Percentiles rank a stretch among this genome's conserved stretches.
Evolutionary conservation across 129 eudicot species (phyloP).

Genomic region (Pittosporum tobira): DNA sequence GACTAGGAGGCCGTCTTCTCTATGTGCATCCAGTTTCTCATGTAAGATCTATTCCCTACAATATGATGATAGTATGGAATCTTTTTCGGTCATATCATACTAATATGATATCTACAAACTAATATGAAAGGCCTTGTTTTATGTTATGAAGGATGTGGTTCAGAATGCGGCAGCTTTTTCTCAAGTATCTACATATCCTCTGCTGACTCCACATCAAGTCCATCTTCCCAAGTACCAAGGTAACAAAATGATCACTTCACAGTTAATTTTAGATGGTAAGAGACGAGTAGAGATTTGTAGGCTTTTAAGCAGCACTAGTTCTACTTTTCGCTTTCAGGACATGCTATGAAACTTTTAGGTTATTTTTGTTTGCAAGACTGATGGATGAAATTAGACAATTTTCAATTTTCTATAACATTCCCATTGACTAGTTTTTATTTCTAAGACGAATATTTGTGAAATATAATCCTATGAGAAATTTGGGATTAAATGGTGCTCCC

Average conservation of each 20-base stretch:
- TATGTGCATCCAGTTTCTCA: conserved; percentile 75
- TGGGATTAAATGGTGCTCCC: too few relatives aligned
- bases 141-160: conserved; percentile 45
- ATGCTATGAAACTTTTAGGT: background rate
- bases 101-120: background rate
- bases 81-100: background rate
- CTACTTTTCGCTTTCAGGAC: background rate
- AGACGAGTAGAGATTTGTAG: background rate
- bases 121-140: background rate
- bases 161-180: conserved; percentile 49
- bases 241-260: conserved; percentile 5
- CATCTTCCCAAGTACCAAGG: conserved; percentile 81
- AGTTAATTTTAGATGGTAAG: background rate
- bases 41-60: conserved; percentile 36
- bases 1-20: conserved; percentile 65
- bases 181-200: conserved; percentile 46
- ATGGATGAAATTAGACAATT: too few relatives aligned
- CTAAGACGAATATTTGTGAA: too few relatives aligned
- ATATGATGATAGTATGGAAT: background rate
- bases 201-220: conserved; percentile 44
- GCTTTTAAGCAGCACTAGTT: background rate
- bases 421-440: too few relatives aligned
- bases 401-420: too few relatives aligned
- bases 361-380: too few relatives aligned
- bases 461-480: too few relatives aligned